Base-by-base conservation (phyloP, 495 filamentous ascomycete species). In the Penicillium samsonianum region DNA sequence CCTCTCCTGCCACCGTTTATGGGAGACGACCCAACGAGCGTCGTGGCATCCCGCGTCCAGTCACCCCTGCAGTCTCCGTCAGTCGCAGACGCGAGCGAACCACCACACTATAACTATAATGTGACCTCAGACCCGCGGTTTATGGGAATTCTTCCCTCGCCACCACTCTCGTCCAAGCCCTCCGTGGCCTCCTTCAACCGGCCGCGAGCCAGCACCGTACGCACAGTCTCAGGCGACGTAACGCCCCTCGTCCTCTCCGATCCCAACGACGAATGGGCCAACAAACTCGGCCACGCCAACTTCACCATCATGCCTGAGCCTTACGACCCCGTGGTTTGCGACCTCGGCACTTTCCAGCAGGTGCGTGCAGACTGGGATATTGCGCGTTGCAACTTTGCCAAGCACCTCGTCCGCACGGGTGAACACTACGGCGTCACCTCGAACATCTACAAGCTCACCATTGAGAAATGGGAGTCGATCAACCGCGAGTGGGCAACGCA, bases 371-470 rank as follows among this genome's bases (percentile, higher is more conserved):
- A 94, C 59, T 96, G 92, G 91, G 86, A 92, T 63, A 72, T 81
- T 11, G 92, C 91, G 8, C 80, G 90, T 38, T 82, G 82, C 65
- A 92, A 93, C 64, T 96, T 88, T 70, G 86, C 86, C 62, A 90
- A 88, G 64, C 91, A 96, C 63, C 84, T 92, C 1, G 87, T 89
- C 10, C 88, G 91, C 37, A 94, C 87, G 0, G 87, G 87, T 48
- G 91, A 96, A 65, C 90, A 97, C 69, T 94, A 92, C 68, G 90
- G 91, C 19, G 72, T 81, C 3, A 94, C 89, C 0, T 94, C 90
- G 10, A 92, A 88, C 67, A 93, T 86, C 48, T 93, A 91, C 72
- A 82, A 80, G 37, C 78, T 92, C 44, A 96, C 91, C 3, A 83
- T 90, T 64, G 80, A 87, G 48, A 96, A 96, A 68, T 96, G 92